Percentiles rank a stretch among this genome's conserved stretches.
These are phyloP conservation scores for Cucumis melo DNA, from an alignment of 306 rosid species.

Conservation along the genomic window DNA sequence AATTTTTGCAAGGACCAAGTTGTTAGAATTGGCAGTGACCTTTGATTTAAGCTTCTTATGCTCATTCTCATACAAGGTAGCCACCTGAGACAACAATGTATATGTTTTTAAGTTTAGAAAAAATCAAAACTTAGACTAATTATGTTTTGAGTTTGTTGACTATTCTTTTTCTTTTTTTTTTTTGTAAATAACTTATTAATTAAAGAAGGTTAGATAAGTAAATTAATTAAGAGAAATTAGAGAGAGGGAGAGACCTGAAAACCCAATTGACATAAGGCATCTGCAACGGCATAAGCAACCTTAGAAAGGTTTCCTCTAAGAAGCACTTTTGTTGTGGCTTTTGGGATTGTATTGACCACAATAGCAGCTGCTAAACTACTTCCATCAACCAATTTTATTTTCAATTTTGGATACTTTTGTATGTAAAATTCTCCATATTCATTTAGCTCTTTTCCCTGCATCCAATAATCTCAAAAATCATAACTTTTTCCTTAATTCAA, in stretches of 20 bases:
- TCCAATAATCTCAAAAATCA: background rate
- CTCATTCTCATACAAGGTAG: background rate
- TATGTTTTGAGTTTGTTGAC: too few species aligned
- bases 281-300: conserved; percentile 49
- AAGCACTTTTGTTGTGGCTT: conserved; percentile 50
- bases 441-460: conserved; percentile 50
- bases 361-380: conserved; percentile 55
- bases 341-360: conserved; percentile 42
- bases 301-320: conserved; percentile 55
- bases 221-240: background rate
- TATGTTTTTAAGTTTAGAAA: too few species aligned
- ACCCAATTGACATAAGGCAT: conserved; percentile 31
- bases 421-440: conserved; percentile 45
- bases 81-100: conserved; percentile 18
- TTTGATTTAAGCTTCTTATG: conserved; percentile 17
- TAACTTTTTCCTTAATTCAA: too few species aligned
- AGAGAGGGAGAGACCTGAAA: conserved; percentile 13
- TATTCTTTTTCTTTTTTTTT: too few species aligned
- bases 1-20: conserved; percentile 24
- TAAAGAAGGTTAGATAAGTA: too few species aligned
- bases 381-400: conserved; percentile 65
- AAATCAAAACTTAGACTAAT: too few species aligned
- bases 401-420: conserved; percentile 31
- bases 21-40: conserved; percentile 1
- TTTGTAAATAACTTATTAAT: too few species aligned